Percentiles rank a stretch among this genome's conserved stretches.
Evolutionary conservation across 345 rosid species (phyloP).

Genomic region (Acer campestre): DNA sequence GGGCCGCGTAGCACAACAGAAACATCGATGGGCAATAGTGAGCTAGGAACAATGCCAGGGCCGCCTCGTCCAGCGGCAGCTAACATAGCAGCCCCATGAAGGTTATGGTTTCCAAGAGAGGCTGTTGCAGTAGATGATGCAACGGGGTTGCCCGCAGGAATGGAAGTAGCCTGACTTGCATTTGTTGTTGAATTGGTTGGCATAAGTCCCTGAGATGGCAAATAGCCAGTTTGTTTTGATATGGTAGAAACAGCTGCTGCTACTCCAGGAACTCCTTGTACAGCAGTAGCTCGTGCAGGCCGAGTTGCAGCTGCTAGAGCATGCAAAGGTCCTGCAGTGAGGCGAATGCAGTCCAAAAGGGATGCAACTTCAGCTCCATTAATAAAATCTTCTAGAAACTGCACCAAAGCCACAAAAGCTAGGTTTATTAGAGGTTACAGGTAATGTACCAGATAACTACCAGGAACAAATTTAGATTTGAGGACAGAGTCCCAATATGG

Average conservation of each 20-base stretch:
- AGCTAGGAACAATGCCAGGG: constrained; percentile 98
- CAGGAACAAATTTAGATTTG: background rate
- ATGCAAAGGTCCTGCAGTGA: constrained; percentile 94
- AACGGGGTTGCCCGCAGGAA: constrained; percentile 46
- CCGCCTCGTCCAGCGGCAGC: constrained; percentile 87
- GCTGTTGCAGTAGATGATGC: constrained; percentile 51
- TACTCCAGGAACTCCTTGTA: constrained; percentile 59
- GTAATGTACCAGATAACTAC: background rate
- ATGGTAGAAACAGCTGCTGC: constrained; percentile 50
- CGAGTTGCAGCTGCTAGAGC: constrained; percentile 98
- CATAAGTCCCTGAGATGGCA: constrained; percentile 59
- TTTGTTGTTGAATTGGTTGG: constrained; percentile 46
- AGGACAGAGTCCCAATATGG: background rate
- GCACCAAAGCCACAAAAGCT: constrained; percentile 24
- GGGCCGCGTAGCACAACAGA: constrained; percentile 99
- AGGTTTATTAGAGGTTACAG: background rate
- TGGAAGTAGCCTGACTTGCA: constrained; percentile 53
- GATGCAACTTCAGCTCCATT: constrained; percentile 97
- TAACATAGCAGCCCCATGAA: constrained; percentile 77
- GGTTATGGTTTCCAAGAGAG: constrained; percentile 62
- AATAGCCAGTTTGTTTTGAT: constrained; percentile 65
- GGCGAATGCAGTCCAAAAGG: constrained; percentile 96
- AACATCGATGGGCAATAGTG: constrained; percentile 95
- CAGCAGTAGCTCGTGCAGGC: constrained; percentile 92
- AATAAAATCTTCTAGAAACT: constrained; percentile 92